Conservation (phyloP, 2,329 filamentous ascomycete species). For the Fusarium annulatum region DNA sequence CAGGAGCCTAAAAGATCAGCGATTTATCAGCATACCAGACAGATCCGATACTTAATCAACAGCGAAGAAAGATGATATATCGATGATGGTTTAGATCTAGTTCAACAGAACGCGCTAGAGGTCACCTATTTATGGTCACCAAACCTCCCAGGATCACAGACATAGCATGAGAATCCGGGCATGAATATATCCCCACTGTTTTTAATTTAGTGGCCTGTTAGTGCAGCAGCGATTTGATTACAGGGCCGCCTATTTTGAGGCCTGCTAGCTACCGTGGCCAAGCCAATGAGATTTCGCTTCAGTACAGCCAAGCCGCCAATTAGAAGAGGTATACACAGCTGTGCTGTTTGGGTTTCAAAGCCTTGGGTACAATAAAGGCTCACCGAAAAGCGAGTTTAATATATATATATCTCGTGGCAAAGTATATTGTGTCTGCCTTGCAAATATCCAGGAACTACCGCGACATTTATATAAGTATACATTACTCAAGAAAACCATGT, state of each 20-base stretch:
- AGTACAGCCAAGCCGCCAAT: accelerated
- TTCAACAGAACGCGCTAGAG: neutral
- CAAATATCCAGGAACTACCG: accelerated
- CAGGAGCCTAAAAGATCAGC: accelerated
- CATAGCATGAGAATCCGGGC: too few relatives aligned
- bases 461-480: accelerated
- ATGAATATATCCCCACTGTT: neutral
- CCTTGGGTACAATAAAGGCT: neutral
- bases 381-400: neutral
- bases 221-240: neutral
- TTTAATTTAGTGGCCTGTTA: accelerated
- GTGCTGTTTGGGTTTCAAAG: neutral
- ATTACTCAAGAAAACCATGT: neutral
- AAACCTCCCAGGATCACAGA: too few relatives aligned
- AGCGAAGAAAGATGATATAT: accelerated
- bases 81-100: accelerated
- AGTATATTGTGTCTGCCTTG: too few relatives aligned
- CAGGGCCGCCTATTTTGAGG: neutral
- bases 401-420: neutral
- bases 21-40: accelerated
- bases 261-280: neutral
- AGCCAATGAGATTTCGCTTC: neutral
- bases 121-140: neutral
- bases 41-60: accelerated
- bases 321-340: neutral